Conservation (phyloP, 202 grass and related monocot species). For the Dendrocalamus latiflorus region DNA sequence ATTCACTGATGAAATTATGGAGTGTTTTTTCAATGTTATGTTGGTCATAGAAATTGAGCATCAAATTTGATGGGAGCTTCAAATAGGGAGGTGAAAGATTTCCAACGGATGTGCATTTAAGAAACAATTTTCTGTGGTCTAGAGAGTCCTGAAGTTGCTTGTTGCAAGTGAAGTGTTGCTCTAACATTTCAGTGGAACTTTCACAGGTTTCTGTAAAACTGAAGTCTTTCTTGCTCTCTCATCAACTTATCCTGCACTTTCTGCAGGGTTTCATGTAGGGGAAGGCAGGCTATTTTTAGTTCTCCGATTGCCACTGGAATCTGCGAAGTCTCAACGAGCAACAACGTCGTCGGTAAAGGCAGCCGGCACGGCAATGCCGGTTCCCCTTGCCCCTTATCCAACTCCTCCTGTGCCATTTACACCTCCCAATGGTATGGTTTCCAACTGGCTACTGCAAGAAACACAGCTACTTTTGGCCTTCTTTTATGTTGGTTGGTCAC, state of each 20-base stretch:
- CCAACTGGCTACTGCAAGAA: slow-evolving; percentile 3
- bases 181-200: neutral
- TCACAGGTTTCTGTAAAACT: neutral
- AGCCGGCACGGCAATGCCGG: slow-evolving; percentile 76
- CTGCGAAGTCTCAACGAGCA: neutral
- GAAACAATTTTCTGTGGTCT: neutral
- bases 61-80: slow-evolving; percentile 1
- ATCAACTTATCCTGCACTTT: neutral
- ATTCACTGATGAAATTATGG: neutral
- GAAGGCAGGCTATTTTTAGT: neutral
- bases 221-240: neutral
- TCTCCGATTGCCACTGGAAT: slow-evolving; percentile 4
- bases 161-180: neutral
- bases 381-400: slow-evolving; percentile 90
- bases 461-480: neutral
- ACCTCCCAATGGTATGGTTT: slow-evolving; percentile 68
- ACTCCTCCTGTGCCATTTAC: slow-evolving; percentile 66
- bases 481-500: neutral
- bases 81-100: neutral
- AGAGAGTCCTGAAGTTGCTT: neutral
- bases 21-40: neutral
- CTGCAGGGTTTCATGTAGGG: slow-evolving; percentile 38
- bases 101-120: neutral
- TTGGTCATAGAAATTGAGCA: neutral
- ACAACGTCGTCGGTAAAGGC: slow-evolving; percentile 28